Percentiles rank a stretch among this genome's conserved stretches.
Evolutionary conservation across 371 early-diverging fungal genomes (phyloP).

Genomic region (Vairimorpha necatrix): DNA sequence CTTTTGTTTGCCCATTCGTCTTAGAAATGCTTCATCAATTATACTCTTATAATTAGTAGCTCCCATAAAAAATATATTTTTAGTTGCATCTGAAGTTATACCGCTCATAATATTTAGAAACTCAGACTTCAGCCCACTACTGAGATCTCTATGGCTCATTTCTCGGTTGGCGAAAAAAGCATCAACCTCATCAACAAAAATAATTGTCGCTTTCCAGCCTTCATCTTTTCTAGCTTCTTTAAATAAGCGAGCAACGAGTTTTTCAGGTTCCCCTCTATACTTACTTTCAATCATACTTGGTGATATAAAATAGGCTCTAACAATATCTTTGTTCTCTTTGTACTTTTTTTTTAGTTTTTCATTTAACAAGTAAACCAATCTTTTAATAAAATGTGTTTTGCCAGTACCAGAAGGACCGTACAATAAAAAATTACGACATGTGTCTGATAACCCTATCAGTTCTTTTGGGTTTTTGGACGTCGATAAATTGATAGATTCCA

Average conservation of each 20-base stretch:
- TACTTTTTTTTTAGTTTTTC: constrained; percentile 4
- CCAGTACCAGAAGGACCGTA: constrained; percentile 62
- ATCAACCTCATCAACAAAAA: constrained; percentile 61
- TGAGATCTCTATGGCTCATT: constrained; percentile 9
- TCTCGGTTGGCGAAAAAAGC: constrained; percentile 47
- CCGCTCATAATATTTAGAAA: constrained; percentile 56
- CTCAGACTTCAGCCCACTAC: constrained; percentile 17
- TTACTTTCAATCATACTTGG: constrained; percentile 47
- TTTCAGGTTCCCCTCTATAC: constrained; percentile 58
- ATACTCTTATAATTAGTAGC: constrained; percentile 47
- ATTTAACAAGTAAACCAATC: constrained; percentile 38
- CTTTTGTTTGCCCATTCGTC: constrained; percentile 46
- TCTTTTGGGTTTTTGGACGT: constrained; percentile 3
- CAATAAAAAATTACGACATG: constrained; percentile 47
- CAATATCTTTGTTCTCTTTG: constrained; percentile 2
- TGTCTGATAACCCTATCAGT: background rate
- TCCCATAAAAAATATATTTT: constrained; percentile 48
- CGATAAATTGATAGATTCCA: background rate
- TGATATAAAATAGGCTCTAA: constrained; percentile 38
- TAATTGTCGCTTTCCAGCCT: constrained; percentile 36
- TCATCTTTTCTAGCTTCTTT: constrained; percentile 27
- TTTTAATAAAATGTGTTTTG: constrained; percentile 57
- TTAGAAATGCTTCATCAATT: constrained; percentile 51
- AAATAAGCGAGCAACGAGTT: constrained; percentile 39
- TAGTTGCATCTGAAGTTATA: constrained; percentile 1